Percentiles rank a stretch among this genome's conserved stretches.
phyloP scores from a whole-genome alignment of 1,284 basidiomycete genomes.

The Heimioporus punctisporus region DNA sequence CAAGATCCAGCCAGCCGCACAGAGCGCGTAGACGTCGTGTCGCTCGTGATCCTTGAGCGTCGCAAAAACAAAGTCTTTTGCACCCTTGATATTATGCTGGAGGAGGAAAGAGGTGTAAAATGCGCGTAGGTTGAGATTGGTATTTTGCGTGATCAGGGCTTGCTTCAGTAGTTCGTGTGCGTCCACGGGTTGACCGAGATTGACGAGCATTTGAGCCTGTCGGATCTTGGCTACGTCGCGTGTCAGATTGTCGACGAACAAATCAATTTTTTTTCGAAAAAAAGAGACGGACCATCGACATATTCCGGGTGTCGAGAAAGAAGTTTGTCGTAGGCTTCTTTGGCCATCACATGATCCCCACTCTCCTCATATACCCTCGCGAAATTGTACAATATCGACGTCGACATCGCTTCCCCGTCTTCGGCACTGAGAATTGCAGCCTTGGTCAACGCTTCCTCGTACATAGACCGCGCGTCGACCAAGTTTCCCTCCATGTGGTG shows the following conservation, averaged over 20 bases:
- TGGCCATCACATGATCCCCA: conserved; percentile 71
- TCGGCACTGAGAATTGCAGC: conserved; percentile 51
- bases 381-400: conserved; percentile 87
- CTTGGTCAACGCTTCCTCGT: conserved; percentile 69
- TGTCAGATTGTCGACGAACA: conserved; percentile 5
- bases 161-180: conserved; percentile 91
- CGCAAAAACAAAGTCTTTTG: conserved; percentile 84
- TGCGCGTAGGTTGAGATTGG: conserved; percentile 81
- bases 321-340: conserved; percentile 70
- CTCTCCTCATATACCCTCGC: conserved; percentile 87
- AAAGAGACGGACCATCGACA: conserved; percentile 74
- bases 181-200: conserved; percentile 71
- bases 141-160: conserved; percentile 70
- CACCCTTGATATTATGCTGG: conserved; percentile 70
- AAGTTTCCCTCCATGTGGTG: conserved; percentile 73
- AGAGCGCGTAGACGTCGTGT: conserved; percentile 90
- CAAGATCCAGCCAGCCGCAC: conserved; percentile 84
- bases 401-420: conserved; percentile 70
- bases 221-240: conserved; percentile 36
- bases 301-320: not conserved
- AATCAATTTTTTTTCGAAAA: not conserved
- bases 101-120: conserved; percentile 91
- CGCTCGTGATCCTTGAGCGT: conserved; percentile 85
- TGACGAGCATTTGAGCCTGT: conserved; percentile 76
- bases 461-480: conserved; percentile 56